phyloP scores from a whole-genome alignment of 179 eudicot genomes.

The Gypsophila paniculata region DNA sequence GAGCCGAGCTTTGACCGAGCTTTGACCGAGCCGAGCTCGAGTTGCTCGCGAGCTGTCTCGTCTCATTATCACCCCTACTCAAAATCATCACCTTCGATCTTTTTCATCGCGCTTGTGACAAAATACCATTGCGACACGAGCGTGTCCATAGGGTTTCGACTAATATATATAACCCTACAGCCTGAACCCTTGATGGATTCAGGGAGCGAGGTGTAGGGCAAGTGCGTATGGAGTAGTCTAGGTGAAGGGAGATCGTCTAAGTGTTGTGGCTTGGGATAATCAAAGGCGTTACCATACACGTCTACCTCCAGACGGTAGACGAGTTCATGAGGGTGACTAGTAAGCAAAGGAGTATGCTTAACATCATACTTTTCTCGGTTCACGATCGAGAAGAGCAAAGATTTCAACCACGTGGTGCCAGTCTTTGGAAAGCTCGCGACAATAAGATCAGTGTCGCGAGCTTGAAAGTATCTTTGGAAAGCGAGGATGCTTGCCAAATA shows the following conservation, averaged over 20 bases:
- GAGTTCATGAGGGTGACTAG: constrained; percentile 17
- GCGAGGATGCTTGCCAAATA: neutral
- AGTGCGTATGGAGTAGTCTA: constrained; percentile 12
- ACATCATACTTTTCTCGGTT: neutral
- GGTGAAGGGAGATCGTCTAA: constrained; percentile 12
- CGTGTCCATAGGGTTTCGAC: constrained; percentile 23
- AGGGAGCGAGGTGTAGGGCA: constrained; percentile 16
- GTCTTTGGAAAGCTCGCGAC: constrained; percentile 23
- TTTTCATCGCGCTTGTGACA: neutral
- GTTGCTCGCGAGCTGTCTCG: too few species aligned
- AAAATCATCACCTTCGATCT: neutral
- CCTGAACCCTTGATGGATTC: constrained; percentile 11
- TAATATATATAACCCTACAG: constrained; percentile 11
- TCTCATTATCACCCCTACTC: too few species aligned
- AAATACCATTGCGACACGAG: constrained; percentile 23
- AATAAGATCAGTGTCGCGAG: constrained; percentile 20
- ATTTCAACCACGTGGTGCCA: constrained; percentile 28
- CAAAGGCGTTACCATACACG: constrained; percentile 6
- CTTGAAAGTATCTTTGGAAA: constrained; percentile 18
- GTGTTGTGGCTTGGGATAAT: constrained; percentile 1
- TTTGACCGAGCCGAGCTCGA: too few species aligned
- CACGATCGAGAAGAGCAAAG: constrained; percentile 11
- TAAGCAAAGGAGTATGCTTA: constrained; percentile 11
- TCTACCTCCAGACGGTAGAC: constrained; percentile 4
- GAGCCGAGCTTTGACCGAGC: too few species aligned